A percentile compares a stretch with the other conserved stretches of the same genome.
phyloP scores from a whole-genome alignment of 1,284 basidiomycete genomes.

The Austroboletus niveus region DNA sequence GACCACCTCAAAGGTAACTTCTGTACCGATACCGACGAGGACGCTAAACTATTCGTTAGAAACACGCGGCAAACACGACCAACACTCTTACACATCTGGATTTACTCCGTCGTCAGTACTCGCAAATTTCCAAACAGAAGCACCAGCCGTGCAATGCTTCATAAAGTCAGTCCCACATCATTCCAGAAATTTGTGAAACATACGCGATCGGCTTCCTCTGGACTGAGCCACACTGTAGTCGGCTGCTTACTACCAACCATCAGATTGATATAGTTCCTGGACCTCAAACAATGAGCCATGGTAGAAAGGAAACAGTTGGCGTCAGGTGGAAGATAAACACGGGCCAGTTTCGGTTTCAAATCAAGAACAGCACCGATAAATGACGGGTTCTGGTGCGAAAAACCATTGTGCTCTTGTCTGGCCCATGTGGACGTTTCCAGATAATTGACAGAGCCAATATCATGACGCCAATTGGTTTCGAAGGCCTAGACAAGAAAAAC shows the following conservation, averaged over 20 bases:
- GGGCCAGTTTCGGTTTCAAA: constrained; percentile 69
- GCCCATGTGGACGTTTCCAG: constrained; percentile 87
- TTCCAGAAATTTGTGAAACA: constrained; percentile 8
- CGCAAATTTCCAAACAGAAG: constrained; percentile 75
- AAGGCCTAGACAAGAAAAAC: constrained; percentile 38
- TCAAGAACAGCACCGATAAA: constrained; percentile 83
- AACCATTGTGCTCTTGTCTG: constrained; percentile 77
- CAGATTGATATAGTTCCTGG: constrained; percentile 83
- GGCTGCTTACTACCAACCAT: constrained; percentile 87
- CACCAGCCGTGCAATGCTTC: constrained; percentile 73
- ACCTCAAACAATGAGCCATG: constrained; percentile 77
- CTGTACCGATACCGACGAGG: constrained; percentile 73
- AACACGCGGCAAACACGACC: background rate
- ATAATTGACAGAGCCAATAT: constrained; percentile 78
- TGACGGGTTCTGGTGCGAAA: constrained; percentile 84
- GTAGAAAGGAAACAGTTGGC: constrained; percentile 82
- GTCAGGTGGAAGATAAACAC: constrained; percentile 90
- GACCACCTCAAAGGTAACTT: constrained; percentile 75
- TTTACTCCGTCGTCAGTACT: constrained; percentile 61
- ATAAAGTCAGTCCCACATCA: constrained; percentile 2
- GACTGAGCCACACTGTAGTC: constrained; percentile 65
- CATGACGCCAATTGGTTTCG: constrained; percentile 77
- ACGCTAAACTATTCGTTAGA: constrained; percentile 41
- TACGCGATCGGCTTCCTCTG: constrained; percentile 62
- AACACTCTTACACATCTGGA: constrained; percentile 58